phyloP scores from a whole-genome alignment of 306 rosid species.

The Heteromeles arbutifolia region DNA sequence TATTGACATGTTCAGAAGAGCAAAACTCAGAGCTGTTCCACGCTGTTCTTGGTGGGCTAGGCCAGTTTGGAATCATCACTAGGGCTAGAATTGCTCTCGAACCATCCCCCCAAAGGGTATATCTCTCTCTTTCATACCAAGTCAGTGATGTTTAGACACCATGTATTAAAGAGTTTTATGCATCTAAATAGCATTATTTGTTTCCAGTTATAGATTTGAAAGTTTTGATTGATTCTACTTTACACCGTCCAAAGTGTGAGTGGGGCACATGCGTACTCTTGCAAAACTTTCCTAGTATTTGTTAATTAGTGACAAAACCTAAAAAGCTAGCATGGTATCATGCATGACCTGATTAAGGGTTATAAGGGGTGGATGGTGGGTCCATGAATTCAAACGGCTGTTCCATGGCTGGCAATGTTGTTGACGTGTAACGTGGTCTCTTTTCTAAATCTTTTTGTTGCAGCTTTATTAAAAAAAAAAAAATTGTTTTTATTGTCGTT shows the following conservation, averaged over 20 bases:
- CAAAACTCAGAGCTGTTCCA: slow-evolving; percentile 73
- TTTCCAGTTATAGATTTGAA: no score
- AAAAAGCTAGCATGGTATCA: slow-evolving; percentile 4
- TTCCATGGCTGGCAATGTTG: slow-evolving; percentile 42
- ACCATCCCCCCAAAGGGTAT: slow-evolving; percentile 80
- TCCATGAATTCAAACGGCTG: slow-evolving; percentile 23
- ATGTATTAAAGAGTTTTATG: no score
- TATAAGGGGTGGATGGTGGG: neutral
- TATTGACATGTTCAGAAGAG: slow-evolving; percentile 72
- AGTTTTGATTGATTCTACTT: neutral
- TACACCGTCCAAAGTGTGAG: slow-evolving; percentile 1
- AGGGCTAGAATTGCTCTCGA: slow-evolving; percentile 89
- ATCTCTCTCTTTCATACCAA: neutral
- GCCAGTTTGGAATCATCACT: slow-evolving; percentile 93
- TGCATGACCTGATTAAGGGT: neutral
- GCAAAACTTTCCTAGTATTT: slow-evolving; percentile 9
- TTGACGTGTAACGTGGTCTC: slow-evolving; percentile 27
- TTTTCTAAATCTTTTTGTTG: neutral
- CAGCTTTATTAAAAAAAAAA: neutral
- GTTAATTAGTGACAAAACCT: slow-evolving; percentile 21
- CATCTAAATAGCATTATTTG: no score
- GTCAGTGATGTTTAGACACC: no score
- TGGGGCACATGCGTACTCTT: slow-evolving; percentile 14
- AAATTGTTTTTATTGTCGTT: neutral
- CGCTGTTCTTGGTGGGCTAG: slow-evolving; percentile 95